Evolutionary conservation across 1,139 yeast genomes (phyloP).

Genomic region (Nakaseomyces glabratus): DNA sequence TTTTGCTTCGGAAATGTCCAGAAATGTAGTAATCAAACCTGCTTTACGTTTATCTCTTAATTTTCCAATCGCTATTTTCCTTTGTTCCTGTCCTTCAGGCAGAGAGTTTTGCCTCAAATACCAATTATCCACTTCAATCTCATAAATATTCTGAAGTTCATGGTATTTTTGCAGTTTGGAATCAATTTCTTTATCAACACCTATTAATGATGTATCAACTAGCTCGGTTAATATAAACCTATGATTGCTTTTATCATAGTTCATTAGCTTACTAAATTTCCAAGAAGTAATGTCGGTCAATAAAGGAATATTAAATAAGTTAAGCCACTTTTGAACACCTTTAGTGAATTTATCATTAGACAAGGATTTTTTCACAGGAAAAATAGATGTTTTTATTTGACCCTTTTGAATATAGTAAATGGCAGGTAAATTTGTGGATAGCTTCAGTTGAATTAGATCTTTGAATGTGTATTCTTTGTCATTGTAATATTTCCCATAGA

Average conservation of each 20-base stretch:
- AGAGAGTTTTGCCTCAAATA: not conserved
- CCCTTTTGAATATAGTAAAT: conserved; percentile 2
- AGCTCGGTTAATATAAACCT: conserved; percentile 1
- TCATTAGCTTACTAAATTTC: conserved; percentile 3
- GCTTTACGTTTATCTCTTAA: not conserved
- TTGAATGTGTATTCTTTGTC: not conserved
- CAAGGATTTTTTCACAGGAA: conserved; percentile 2
- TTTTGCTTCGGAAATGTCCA: conserved; percentile 1
- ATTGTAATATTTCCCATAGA: not conserved
- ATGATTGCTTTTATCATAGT: not conserved
- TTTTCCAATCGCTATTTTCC: not conserved
- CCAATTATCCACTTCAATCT: not conserved
- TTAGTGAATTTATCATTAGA: conserved; percentile 1
- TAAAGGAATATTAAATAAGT: not conserved
- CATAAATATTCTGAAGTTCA: not conserved
- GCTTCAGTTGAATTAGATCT: not conserved
- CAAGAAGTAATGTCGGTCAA: conserved; percentile 1
- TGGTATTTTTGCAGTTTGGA: too few species aligned
- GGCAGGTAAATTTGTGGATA: not conserved
- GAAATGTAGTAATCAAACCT: conserved; percentile 4
- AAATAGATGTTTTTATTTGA: not conserved
- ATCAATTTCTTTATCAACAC: not conserved
- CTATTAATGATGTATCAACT: not conserved
- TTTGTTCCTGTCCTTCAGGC: not conserved
- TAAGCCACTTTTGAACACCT: not conserved